Percentiles rank a stretch among this genome's conserved stretches.
Evolutionary conservation across 805 yeast species (phyloP).

Genomic region (Scheffersomyces coipomensis): DNA sequence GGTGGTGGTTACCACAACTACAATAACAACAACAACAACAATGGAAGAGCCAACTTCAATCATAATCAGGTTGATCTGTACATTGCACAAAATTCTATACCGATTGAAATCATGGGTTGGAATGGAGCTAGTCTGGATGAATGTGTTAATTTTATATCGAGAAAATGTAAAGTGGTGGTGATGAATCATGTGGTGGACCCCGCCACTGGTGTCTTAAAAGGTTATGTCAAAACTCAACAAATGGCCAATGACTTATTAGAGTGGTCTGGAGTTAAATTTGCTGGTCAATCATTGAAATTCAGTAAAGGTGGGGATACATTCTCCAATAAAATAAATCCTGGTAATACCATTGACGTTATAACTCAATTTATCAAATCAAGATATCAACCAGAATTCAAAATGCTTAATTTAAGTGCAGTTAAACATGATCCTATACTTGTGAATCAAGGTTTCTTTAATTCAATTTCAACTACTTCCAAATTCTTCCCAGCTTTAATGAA

Average conservation of each 20-base stretch:
- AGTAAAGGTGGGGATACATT: conserved; percentile 26
- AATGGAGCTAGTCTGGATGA: conserved; percentile 73
- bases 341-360: conserved; percentile 59
- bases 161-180: conserved; percentile 62
- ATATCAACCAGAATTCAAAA: conserved; percentile 59
- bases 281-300: conserved; percentile 66
- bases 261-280: conserved; percentile 79
- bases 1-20: conserved; percentile 20
- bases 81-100: conserved; percentile 33
- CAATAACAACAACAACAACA: conserved; percentile 8
- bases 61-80: conserved; percentile 25
- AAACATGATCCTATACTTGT: conserved; percentile 60
- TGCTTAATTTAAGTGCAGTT: conserved; percentile 70
- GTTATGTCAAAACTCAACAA: conserved; percentile 49
- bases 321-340: conserved; percentile 10
- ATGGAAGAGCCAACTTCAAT: conserved; percentile 13
- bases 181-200: conserved; percentile 54
- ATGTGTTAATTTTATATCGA: conserved; percentile 62
- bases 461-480: conserved; percentile 65
- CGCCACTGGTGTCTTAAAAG: conserved; percentile 49
- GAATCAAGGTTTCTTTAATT: conserved; percentile 62
- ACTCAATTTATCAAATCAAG: conserved; percentile 61
- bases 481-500: conserved; percentile 89
- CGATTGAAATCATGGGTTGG: conserved; percentile 76
- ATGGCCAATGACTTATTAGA: conserved; percentile 60